Evolutionary conservation across 345 rosid genomes (phyloP).

Genomic region (Luvunga scandens): DNA sequence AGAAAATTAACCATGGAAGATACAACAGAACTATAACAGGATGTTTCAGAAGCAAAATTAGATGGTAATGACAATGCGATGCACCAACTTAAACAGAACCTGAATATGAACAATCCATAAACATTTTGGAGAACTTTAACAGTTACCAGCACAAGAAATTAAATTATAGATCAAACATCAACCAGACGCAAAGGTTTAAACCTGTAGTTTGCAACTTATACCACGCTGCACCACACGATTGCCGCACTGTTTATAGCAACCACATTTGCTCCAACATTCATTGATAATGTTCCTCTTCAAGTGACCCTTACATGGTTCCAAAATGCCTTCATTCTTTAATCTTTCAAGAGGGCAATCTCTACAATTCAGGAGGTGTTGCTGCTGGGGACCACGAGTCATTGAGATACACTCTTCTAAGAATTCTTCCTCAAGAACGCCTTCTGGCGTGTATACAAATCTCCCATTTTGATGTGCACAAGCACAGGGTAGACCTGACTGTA

Average conservation of each 20-base stretch:
- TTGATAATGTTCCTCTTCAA: constrained; percentile 65
- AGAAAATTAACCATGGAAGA: constrained; percentile 4
- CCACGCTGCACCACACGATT: constrained; percentile 93
- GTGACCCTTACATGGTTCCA: constrained; percentile 86
- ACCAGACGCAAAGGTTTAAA: constrained; percentile 10
- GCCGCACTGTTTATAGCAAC: constrained; percentile 74
- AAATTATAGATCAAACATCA: neutral
- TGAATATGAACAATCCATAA: neutral
- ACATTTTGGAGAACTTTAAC: neutral
- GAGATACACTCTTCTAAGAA: constrained; percentile 65
- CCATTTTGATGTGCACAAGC: constrained; percentile 49
- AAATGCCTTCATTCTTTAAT: constrained; percentile 44
- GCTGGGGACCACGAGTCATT: constrained; percentile 51
- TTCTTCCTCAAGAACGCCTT: constrained; percentile 53
- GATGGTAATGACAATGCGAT: neutral
- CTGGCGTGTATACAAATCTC: constrained; percentile 52
- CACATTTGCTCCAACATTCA: constrained; percentile 94
- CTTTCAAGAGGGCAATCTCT: constrained; percentile 69
- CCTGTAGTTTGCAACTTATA: constrained; percentile 75
- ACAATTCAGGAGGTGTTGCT: constrained; percentile 51
- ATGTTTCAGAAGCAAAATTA: neutral
- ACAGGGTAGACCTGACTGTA: constrained; percentile 50
- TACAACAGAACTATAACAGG: neutral
- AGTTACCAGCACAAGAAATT: neutral
- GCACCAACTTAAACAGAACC: neutral